Conservation (phyloP, 176 grass and related monocot genomes). For the Phoenix dactylifera region DNA sequence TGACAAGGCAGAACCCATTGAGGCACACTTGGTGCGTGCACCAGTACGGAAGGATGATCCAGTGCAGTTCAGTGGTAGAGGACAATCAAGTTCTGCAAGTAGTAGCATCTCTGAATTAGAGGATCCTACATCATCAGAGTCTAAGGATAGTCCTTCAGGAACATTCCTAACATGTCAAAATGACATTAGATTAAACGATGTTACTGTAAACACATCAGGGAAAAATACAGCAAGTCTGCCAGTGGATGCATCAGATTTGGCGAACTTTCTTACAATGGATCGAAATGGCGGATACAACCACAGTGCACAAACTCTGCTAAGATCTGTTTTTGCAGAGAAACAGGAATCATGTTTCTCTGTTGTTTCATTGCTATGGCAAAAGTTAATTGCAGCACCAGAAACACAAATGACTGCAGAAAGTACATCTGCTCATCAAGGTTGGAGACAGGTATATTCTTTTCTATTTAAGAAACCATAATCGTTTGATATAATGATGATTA, state of each 20-base stretch:
- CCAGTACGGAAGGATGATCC: conserved; percentile 44
- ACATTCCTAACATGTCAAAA: conserved; percentile 41
- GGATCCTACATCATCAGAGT: conserved; percentile 35
- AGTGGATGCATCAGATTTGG: conserved; percentile 87
- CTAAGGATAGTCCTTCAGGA: conserved; percentile 37
- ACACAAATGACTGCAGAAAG: conserved; percentile 97
- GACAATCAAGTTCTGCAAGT: conserved; percentile 15
- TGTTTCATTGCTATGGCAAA: conserved; percentile 93
- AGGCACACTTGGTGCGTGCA: conserved; percentile 54
- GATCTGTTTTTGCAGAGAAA: conserved; percentile 80
- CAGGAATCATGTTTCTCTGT: conserved; percentile 96
- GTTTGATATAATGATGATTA: background rate
- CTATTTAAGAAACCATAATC: conserved; percentile 13
- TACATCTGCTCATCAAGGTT: conserved; percentile 98
- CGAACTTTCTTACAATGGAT: conserved; percentile 96
- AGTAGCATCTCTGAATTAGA: conserved; percentile 29
- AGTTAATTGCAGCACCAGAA: conserved; percentile 88
- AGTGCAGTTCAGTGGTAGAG: conserved; percentile 32
- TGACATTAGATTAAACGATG: conserved; percentile 31
- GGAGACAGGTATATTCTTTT: conserved; percentile 65
- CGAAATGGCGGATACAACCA: conserved; percentile 72
- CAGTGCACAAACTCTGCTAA: conserved; percentile 67
- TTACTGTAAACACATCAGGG: conserved; percentile 58
- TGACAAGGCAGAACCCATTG: conserved; percentile 90
- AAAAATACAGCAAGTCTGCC: conserved; percentile 65